Evolutionary conservation across 176 grass and related monocot species (phyloP).

Genomic region (Triticum aestivum): IWGSC_CS_RefSeq_v2.1 NC_057802.1:411691914-411692413

Average conservation of each 20-base stretch:
- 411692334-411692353: conserved; percentile 20
- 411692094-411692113: neutral
- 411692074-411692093: conserved; percentile 37
- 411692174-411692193: too few relatives aligned
- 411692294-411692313: conserved; percentile 13
- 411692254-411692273: conserved; percentile 11
- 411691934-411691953: conserved; percentile 66
- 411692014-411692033: conserved; percentile 63
- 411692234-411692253: neutral
- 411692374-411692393: neutral
- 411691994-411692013: conserved; percentile 74
- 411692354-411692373: neutral
- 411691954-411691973: conserved; percentile 42
- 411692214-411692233: conserved; percentile 28
- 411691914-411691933: conserved; percentile 41
- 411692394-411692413: neutral
- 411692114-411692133: neutral
- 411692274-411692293: conserved; percentile 25
- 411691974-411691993: conserved; percentile 66
- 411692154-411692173: too few relatives aligned
- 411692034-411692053: conserved; percentile 50
- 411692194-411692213: neutral
- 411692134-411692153: neutral
- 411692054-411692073: conserved; percentile 55
- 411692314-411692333: neutral